A percentile compares a stretch with the other conserved stretches of the same genome.
Evolutionary conservation across 2,329 filamentous ascomycete species (phyloP).

Genomic region (Penicillium sp.): DNA sequence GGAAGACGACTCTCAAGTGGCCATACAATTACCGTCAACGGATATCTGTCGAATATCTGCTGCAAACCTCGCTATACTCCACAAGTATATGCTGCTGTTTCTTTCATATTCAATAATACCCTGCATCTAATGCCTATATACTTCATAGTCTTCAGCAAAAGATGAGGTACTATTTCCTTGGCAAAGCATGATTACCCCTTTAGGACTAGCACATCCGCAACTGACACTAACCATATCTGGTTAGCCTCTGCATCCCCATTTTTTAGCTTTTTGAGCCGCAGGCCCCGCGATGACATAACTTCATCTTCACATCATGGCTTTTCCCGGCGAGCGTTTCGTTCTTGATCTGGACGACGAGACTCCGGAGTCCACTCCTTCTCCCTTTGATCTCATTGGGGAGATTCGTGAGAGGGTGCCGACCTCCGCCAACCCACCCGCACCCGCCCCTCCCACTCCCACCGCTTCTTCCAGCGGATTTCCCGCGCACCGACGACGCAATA

Average conservation of each 20-base stretch:
- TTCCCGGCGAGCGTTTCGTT: constrained; percentile 57
- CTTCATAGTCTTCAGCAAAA: not conserved
- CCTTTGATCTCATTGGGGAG: constrained; percentile 58
- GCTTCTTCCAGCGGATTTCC: constrained; percentile 70
- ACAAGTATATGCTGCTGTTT: not conserved
- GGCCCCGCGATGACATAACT: constrained; percentile 27
- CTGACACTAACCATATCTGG: constrained; percentile 19
- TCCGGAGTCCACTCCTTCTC: constrained; percentile 18
- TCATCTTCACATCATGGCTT: constrained; percentile 39
- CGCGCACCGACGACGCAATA: constrained; percentile 72
- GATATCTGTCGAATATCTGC: not conserved
- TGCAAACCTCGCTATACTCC: not conserved
- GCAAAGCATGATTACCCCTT: constrained; percentile 15
- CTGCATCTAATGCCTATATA: not conserved
- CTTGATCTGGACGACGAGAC: constrained; percentile 54
- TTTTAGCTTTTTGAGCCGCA: constrained; percentile 41
- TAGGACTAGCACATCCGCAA: constrained; percentile 16
- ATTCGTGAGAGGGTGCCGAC: constrained; percentile 68
- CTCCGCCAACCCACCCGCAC: constrained; percentile 37
- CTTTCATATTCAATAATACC: not conserved
- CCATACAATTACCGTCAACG: not conserved
- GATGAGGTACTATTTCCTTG: not conserved
- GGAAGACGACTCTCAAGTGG: not conserved
- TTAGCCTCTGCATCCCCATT: constrained; percentile 21
- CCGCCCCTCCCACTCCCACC: constrained; percentile 49